Base-by-base conservation (phyloP, 2,329 filamentous ascomycete species). In the Simplicillium sp. region DNA sequence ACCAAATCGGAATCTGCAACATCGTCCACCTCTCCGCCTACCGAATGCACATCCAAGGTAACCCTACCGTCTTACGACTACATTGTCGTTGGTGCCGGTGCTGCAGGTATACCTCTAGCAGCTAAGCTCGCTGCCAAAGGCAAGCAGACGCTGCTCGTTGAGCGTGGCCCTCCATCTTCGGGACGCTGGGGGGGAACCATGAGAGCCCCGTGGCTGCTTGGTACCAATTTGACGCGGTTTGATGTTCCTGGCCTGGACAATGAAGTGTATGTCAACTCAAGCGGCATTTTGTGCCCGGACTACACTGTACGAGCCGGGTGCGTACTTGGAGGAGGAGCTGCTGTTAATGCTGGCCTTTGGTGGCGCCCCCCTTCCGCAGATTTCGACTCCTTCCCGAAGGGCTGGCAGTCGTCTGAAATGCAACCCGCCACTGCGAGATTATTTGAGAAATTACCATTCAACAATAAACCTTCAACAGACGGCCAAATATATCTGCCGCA, bases 161-260 rank as follows among this genome's bases (percentile, higher is more conserved):
- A 80, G 55, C 73, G 75, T 53, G 74, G 74, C 0, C 73, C 75
- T 11, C 64, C 71, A 37, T 83, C 78, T 9, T 76, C 81, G 3
- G 78, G 72, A n/a, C 67, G 75, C 46, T 84, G 79, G 64, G 73
- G 77, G 25, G 79, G 80, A 8, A 73, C 62, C 29, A 67, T 80
- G 61, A 72, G 70, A 46, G 75, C 78, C 2, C 60, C 60, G 2
- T 87, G 82, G 82, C 68, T 78, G 13, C 60, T 71, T 29, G 73
- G 70, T 29, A 76, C 73, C 14, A 75, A 77, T 31, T 56, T 84
- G 29, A 84, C 81, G 7, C 77, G 81, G 37, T 84, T 86, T 50
- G 82, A 86, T 51, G 74, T 85, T 5, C 82, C 82, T 0, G 79
- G 80, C 41, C 72, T 85, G 44, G 83, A 78, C 57, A 85, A 84